phyloP scores from a whole-genome alignment of 139 green algal species.

The Asterochloris sp. region DNA sequence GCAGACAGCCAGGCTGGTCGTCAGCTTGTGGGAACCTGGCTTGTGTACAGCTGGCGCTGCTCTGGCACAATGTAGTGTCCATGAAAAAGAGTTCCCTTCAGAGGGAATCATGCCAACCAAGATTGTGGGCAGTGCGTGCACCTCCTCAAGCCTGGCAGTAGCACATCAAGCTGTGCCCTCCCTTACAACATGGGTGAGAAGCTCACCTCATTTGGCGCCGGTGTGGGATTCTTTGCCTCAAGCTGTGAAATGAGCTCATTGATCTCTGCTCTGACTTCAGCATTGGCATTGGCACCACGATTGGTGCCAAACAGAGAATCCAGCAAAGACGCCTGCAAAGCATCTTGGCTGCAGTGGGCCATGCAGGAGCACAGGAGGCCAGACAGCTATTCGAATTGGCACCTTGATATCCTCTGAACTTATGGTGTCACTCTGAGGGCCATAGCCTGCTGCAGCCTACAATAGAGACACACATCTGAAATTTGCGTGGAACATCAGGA shows the following conservation, averaged over 20 bases:
- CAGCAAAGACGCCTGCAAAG: conserved; percentile 69
- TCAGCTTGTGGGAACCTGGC: background rate
- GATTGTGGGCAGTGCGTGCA: background rate
- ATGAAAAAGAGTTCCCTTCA: background rate
- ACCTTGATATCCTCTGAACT: too few species aligned
- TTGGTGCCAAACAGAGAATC: conserved; percentile 87
- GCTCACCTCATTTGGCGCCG: conserved; percentile 59
- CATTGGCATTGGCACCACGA: conserved; percentile 65
- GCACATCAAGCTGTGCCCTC: background rate
- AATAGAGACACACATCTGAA: too few species aligned
- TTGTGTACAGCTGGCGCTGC: background rate
- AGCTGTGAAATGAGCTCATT: conserved; percentile 91
- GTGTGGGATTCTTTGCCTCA: conserved; percentile 84
- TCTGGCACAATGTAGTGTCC: background rate
- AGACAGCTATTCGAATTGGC: too few species aligned
- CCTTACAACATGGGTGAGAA: background rate
- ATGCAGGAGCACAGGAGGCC: too few species aligned
- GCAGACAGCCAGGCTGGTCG: background rate
- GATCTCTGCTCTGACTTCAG: conserved; percentile 80
- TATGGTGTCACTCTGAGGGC: too few species aligned
- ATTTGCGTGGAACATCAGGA: too few species aligned
- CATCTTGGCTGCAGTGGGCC: too few species aligned
- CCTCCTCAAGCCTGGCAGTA: background rate
- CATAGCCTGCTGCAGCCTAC: too few species aligned
- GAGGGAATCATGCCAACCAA: background rate